phyloP scores from a whole-genome alignment of 331 rosid species.

The Rosa hybrid region DNA sequence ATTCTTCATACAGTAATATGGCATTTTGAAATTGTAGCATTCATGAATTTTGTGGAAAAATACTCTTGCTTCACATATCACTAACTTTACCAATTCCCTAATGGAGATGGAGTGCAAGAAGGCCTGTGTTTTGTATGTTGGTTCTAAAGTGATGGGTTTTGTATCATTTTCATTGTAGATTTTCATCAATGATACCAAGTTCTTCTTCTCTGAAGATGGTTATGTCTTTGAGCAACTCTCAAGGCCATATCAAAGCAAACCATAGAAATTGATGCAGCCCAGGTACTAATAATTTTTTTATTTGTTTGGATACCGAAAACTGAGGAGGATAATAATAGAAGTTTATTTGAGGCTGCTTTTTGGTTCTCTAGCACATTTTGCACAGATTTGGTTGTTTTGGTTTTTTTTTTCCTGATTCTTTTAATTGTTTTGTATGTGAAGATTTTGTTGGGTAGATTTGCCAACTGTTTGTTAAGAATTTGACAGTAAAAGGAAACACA shows the following conservation, averaged over 20 bases:
- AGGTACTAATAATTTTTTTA: conserved; percentile 37
- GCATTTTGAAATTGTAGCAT: too few species aligned
- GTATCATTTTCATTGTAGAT: conserved; percentile 41
- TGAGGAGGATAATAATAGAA: conserved; percentile 8
- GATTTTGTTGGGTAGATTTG: conserved; percentile 29
- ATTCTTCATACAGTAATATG: too few species aligned
- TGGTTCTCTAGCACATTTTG: conserved; percentile 10
- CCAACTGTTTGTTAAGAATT: conserved; percentile 26
- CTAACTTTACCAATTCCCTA: too few species aligned
- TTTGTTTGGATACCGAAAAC: conserved; percentile 1
- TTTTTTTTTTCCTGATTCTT: too few species aligned
- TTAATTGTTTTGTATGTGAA: conserved; percentile 37
- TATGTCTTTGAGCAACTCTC: conserved; percentile 47
- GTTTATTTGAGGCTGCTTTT: conserved; percentile 1
- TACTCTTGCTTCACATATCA: too few species aligned
- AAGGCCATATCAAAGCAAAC: conserved; percentile 65
- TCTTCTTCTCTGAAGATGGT: conserved; percentile 49
- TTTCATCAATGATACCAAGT: conserved; percentile 74
- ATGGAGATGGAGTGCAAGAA: too few species aligned
- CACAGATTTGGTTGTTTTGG: conserved; percentile 24
- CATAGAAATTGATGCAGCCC: conserved; percentile 64
- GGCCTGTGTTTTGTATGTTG: too few species aligned
- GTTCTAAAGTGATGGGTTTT: not conserved
- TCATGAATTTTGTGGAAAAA: too few species aligned
- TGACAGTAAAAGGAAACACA: not conserved